Conservation (phyloP, 129 eudicot genomes). For the Flaveria bidentis region DNA sequence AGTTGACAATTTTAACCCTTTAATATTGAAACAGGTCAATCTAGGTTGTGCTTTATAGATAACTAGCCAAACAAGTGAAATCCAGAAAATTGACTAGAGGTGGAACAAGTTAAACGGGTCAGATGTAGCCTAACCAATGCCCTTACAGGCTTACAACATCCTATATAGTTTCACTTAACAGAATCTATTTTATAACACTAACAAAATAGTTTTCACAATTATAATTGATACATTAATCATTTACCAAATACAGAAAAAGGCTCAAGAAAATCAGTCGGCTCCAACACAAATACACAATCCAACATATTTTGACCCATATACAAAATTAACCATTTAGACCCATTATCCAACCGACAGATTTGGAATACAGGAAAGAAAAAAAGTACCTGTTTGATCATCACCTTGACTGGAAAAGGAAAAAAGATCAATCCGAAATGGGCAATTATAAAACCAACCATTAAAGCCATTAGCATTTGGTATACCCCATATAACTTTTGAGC, state of each 20-base stretch:
- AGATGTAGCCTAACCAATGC: neutral
- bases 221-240: neutral
- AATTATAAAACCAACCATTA: constrained; percentile 80
- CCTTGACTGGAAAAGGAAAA: constrained; percentile 44
- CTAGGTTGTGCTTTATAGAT: neutral
- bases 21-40: neutral
- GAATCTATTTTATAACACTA: neutral
- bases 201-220: neutral
- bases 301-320: too few relatives aligned
- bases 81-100: neutral
- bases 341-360: neutral
- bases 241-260: neutral
- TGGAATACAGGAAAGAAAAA: neutral
- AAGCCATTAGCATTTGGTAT: constrained; percentile 68
- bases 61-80: neutral
- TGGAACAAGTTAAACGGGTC: neutral
- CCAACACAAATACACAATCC: too few relatives aligned
- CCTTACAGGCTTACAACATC: neutral
- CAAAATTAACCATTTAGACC: neutral
- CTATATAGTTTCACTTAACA: neutral
- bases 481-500: constrained; percentile 84
- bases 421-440: constrained; percentile 85
- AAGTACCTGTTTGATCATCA: constrained; percentile 37
- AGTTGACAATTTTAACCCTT: neutral
- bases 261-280: too few relatives aligned